Evolutionary conservation across 176 grass and related monocot species (phyloP).

Genomic region (Rhynchospora tenuis): DNA sequence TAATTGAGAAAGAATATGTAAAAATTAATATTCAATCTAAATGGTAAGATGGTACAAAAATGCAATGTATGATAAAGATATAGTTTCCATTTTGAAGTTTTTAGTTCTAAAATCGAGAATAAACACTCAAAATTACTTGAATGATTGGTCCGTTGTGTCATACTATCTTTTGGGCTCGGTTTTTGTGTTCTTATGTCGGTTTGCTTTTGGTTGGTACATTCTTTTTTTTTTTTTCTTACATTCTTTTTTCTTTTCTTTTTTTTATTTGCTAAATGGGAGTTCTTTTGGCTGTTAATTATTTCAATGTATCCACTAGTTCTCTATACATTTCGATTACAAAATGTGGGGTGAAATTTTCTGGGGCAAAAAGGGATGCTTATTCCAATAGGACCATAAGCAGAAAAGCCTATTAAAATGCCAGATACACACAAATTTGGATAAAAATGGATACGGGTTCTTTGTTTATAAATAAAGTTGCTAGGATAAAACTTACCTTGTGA

Average conservation of each 20-base stretch:
- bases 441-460: not conserved
- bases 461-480: not conserved
- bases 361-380: no score
- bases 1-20: not conserved
- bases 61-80: not conserved
- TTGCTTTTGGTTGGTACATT: not conserved
- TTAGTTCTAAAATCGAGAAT: not conserved
- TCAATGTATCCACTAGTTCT: not conserved
- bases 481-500: slow-evolving; percentile 8
- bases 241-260: not conserved
- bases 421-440: not conserved
- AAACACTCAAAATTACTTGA: not conserved
- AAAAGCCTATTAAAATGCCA: not conserved
- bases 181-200: no score
- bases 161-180: no score
- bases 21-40: not conserved
- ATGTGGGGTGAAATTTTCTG: not conserved
- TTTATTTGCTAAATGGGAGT: not conserved
- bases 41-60: no score
- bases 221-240: not conserved
- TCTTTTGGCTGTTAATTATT: not conserved
- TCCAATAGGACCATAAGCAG: not conserved
- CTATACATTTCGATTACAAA: not conserved
- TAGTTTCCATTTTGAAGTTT: not conserved
- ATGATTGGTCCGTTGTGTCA: not conserved